These are phyloP conservation scores for Hypoxylon fragiforme DNA, from an alignment of 495 filamentous ascomycete species.

Conservation along the genomic window DNA sequence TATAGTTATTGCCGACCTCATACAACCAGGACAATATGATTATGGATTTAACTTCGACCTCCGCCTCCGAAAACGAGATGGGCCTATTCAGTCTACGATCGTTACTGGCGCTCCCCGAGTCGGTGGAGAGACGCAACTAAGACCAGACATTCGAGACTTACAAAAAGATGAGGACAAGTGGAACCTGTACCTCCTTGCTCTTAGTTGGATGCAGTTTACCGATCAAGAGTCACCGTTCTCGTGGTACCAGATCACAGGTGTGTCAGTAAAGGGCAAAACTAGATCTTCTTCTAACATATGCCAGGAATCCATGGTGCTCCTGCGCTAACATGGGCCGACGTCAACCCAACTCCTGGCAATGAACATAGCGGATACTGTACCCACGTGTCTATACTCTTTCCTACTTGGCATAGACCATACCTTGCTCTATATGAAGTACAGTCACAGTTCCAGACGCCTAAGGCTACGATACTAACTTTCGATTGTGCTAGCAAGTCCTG, in stretches of 20 bases:
- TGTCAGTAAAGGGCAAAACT: constrained; percentile 16
- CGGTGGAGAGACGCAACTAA: constrained; percentile 32
- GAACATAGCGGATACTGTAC: constrained; percentile 63
- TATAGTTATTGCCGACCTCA: constrained; percentile 10
- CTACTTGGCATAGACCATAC: constrained; percentile 74
- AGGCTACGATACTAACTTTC: constrained; percentile 10
- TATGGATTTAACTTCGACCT: constrained; percentile 45
- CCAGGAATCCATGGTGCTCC: constrained; percentile 69
- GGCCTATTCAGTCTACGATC: constrained; percentile 31
- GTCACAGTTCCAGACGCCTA: background rate
- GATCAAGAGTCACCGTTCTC: constrained; percentile 56
- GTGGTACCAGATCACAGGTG: constrained; percentile 65
- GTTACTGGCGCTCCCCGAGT: constrained; percentile 32
- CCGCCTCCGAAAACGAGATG: constrained; percentile 25
- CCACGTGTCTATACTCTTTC: constrained; percentile 67
- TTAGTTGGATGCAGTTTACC: constrained; percentile 57
- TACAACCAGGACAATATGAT: constrained; percentile 38
- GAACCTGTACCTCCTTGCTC: constrained; percentile 61
- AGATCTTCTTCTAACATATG: constrained; percentile 18
- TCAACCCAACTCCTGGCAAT: constrained; percentile 50
- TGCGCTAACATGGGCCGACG: constrained; percentile 58
- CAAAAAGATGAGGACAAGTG: constrained; percentile 59
- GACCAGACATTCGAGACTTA: constrained; percentile 59
- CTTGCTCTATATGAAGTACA: constrained; percentile 67
- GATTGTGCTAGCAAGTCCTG: constrained; percentile 56